phyloP scores from a whole-genome alignment of 2,329 filamentous ascomycete species.

The Sclerotinia spermophila region DNA sequence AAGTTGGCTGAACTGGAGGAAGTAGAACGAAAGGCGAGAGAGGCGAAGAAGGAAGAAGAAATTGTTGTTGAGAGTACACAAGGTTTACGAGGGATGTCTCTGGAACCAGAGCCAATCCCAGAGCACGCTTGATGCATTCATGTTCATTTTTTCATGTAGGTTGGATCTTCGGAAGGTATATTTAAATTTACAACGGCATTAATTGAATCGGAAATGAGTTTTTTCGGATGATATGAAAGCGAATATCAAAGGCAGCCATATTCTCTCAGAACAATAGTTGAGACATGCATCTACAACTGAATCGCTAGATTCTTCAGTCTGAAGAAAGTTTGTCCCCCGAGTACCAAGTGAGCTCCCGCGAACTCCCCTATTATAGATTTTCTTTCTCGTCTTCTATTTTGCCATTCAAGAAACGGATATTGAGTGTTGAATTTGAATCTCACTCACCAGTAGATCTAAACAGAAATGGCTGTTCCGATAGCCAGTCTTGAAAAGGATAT shows the following conservation, averaged over 20 bases:
- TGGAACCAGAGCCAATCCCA: slow-evolving; percentile 26
- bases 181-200: not conserved
- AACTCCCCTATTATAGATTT: not conserved
- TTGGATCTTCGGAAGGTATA: not conserved
- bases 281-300: not conserved
- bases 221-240: not conserved
- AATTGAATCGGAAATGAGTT: not conserved
- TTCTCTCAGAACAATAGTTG: not conserved
- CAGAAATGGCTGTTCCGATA: no score
- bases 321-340: no score
- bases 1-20: slow-evolving; percentile 32
- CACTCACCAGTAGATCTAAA: no score
- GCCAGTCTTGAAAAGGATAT: no score
- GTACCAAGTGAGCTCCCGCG: not conserved
- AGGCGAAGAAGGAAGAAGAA: slow-evolving; percentile 19
- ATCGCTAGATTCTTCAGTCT: not conserved
- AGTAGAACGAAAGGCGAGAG: slow-evolving; percentile 25
- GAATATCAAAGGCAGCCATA: no score
- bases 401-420: rapidly evolving
- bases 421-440: no score
- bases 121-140: slow-evolving; percentile 16
- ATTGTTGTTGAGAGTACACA: slow-evolving; percentile 25
- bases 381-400: not conserved
- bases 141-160: not conserved
- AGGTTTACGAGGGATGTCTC: slow-evolving; percentile 26